Evolutionary conservation across 148 eudicot genomes (phyloP).

Genomic region (Vaccinium darrowii): DNA sequence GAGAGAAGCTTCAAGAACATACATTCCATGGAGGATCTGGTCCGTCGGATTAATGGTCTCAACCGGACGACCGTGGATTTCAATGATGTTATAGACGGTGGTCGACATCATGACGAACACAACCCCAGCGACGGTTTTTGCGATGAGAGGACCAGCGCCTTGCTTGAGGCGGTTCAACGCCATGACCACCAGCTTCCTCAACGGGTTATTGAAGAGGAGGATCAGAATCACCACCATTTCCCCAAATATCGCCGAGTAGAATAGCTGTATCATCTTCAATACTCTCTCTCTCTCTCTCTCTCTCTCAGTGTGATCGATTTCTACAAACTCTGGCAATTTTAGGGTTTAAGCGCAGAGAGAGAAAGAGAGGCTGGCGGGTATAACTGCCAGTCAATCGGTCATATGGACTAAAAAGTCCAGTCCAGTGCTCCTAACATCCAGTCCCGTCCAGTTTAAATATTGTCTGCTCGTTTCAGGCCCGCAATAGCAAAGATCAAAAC

Average conservation of each 20-base stretch:
- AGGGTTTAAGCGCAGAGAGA: not conserved
- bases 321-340: not conserved
- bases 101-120: conserved; percentile 47
- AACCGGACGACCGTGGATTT: conserved; percentile 32
- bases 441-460: no score
- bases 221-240: conserved; percentile 45
- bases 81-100: conserved; percentile 32
- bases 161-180: conserved; percentile 54
- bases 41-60: conserved; percentile 55
- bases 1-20: conserved; percentile 65
- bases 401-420: no score
- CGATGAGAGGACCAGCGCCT: conserved; percentile 62
- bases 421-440: no score
- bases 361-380: not conserved
- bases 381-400: not conserved
- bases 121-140: conserved; percentile 54
- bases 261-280: conserved; percentile 45
- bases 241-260: conserved; percentile 37
- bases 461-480: no score
- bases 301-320: not conserved
- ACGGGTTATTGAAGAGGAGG: conserved; percentile 60
- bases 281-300: not conserved
- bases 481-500: no score
- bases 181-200: conserved; percentile 48
- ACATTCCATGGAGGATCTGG: conserved; percentile 48